A percentile compares a stretch with the other conserved stretches of the same genome.
These are phyloP conservation scores for Pleurotus djamor DNA, from an alignment of 768 basidiomycete species.

Conservation along the genomic window DNA sequence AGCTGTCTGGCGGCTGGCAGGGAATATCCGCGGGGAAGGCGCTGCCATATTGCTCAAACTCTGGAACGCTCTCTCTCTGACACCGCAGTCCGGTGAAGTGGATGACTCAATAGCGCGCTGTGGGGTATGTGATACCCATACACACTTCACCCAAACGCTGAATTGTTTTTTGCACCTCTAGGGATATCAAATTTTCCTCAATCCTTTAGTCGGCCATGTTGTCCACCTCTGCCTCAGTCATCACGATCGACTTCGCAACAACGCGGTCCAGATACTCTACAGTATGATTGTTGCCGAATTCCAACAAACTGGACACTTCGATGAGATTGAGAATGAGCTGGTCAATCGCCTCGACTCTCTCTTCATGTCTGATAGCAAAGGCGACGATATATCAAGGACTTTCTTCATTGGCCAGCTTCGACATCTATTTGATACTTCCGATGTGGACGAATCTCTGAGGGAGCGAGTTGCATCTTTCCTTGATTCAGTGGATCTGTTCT, in stretches of 20 bases:
- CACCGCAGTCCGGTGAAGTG: slow-evolving; percentile 51
- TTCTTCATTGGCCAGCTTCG: slow-evolving; percentile 93
- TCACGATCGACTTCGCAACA: slow-evolving; percentile 88
- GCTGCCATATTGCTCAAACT: slow-evolving; percentile 73
- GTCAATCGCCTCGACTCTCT: slow-evolving; percentile 88
- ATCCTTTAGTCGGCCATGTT: slow-evolving; percentile 83
- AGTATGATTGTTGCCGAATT: slow-evolving; percentile 96
- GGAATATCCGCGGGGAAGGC: slow-evolving; percentile 92
- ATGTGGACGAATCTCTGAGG: slow-evolving; percentile 78
- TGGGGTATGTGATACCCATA: slow-evolving; percentile 48
- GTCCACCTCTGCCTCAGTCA: slow-evolving; percentile 93
- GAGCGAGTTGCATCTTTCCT: slow-evolving; percentile 80
- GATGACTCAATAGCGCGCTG: slow-evolving; percentile 59
- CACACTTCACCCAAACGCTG: background rate
- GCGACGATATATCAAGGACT: slow-evolving; percentile 86
- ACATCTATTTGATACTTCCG: slow-evolving; percentile 81
- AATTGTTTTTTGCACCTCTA: slow-evolving; percentile 25
- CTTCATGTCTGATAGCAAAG: slow-evolving; percentile 92
- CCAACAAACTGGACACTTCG: slow-evolving; percentile 80
- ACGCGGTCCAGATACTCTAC: slow-evolving; percentile 90
- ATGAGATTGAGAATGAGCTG: slow-evolving; percentile 88
- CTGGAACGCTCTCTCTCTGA: slow-evolving; percentile 87
- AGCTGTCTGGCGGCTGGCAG: slow-evolving; percentile 94
- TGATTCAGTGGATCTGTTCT: slow-evolving; percentile 88
- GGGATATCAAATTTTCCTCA: slow-evolving; percentile 85